A percentile compares a stretch with the other conserved stretches of the same genome.
These are phyloP conservation scores for Flagelloscypha sp. DNA, from an alignment of 768 basidiomycete genomes.

Conservation along the genomic window DNA sequence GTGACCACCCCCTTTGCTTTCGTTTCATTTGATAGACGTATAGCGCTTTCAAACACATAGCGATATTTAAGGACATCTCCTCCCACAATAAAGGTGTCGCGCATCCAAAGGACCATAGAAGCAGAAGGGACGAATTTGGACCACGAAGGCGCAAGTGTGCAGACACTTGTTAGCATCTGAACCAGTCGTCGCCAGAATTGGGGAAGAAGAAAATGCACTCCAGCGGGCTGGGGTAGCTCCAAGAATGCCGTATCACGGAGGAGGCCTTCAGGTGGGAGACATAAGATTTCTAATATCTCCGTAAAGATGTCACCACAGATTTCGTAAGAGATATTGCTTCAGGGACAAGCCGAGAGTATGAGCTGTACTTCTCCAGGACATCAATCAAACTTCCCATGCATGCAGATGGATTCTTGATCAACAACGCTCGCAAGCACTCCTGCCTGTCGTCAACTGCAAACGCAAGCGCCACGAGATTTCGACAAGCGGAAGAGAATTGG, in stretches of 20 bases:
- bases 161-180: constrained; percentile 71
- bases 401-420: constrained; percentile 56
- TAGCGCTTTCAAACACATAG: constrained; percentile 67
- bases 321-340: constrained; percentile 89
- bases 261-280: constrained; percentile 62
- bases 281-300: constrained; percentile 86
- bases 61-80: constrained; percentile 78
- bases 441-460: constrained; percentile 85
- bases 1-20: constrained; percentile 57
- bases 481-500: constrained; percentile 64
- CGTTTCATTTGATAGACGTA: constrained; percentile 26
- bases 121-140: constrained; percentile 68
- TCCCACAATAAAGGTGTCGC: constrained; percentile 92
- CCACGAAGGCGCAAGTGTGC: constrained; percentile 80
- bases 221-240: constrained; percentile 30
- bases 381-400: constrained; percentile 63
- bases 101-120: constrained; percentile 95
- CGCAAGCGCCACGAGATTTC: constrained; percentile 74
- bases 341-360: constrained; percentile 52
- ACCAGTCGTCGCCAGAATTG: constrained; percentile 82
- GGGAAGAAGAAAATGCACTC: constrained; percentile 47
- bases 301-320: constrained; percentile 88
- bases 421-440: constrained; percentile 78
- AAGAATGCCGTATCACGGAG: constrained; percentile 51
- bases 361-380: constrained; percentile 60